Evolutionary conservation across 1,284 basidiomycete species (phyloP).

Genomic region (Somion occarium): DNA sequence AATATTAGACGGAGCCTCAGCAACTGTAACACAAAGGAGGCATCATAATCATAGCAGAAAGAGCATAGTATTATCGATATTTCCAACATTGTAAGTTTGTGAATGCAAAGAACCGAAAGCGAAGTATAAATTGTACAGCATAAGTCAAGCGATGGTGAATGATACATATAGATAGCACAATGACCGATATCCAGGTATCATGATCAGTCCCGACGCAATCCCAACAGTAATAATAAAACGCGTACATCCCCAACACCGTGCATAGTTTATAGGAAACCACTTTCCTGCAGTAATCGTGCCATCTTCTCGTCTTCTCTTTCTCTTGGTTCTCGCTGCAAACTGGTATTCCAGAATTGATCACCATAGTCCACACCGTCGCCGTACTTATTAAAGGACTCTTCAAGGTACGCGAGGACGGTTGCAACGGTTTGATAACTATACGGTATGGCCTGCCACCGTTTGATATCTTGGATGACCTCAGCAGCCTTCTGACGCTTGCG

Average conservation of each 20-base stretch:
- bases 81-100: too few species aligned
- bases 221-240: neutral
- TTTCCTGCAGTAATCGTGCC: constrained; percentile 83
- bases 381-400: constrained; percentile 70
- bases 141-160: neutral
- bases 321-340: constrained; percentile 84
- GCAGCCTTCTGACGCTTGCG: constrained; percentile 91
- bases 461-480: constrained; percentile 94
- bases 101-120: too few species aligned
- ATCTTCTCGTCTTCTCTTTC: constrained; percentile 94
- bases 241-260: too few species aligned
- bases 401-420: constrained; percentile 71
- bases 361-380: constrained; percentile 42
- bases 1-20: too few species aligned
- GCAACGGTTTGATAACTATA: constrained; percentile 81
- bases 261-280: constrained; percentile 72
- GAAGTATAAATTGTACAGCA: constrained; percentile 3
- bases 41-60: too few species aligned
- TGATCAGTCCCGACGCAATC: neutral
- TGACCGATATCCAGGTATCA: neutral
- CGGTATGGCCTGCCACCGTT: constrained; percentile 89
- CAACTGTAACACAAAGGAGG: too few species aligned
- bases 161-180: neutral
- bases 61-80: too few species aligned
- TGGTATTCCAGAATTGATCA: constrained; percentile 82